Evolutionary conservation across 768 basidiomycete species (phyloP), one percentile per base, ranked within the genome.

Genomic region (Mycena vitilis): DNA sequence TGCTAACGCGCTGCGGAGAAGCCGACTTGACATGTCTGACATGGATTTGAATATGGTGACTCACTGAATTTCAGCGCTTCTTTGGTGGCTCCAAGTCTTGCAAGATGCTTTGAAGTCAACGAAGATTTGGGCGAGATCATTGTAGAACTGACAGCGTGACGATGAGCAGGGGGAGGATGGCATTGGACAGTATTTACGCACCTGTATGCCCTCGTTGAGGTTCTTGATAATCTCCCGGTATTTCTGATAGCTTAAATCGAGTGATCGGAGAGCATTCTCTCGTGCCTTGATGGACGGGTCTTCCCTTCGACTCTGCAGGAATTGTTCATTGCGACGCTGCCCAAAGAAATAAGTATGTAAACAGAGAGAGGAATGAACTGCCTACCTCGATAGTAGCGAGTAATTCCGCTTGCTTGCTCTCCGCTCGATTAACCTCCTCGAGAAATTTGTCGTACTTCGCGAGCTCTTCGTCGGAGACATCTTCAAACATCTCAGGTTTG

Each of bases 121-220:
- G 1, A 97, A 77, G 52, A 96, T 88, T 13, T 83, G 86, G 4
- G 88, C 85, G 62, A 99, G 86, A 73, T 94, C 92, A 69, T 95
- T 95, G 77, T 99, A 97, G 75, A 98, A 99, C 93, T 96, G 15
- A 69, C n/a, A 15, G n/a, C 45, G 12, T 22, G 47, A 9, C 0
- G 61, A 44, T 65, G 47, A 42, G 12, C 54, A 30, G 30, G 54
- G 44, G 18, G 51, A 25, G 13, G 8, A 48, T 3, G 34, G 30
- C 38, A 40, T 45, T 23, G 7, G 38, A 48, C 34, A 15, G 65
- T 49, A 49, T 51, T 38, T 34, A 69, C 80, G 16, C 72, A 92
- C 95, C 82, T 94, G 92, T 73, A 93, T 84, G 7, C 96, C 96
- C 76, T 99, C 97, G 47, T 93, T 90, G 8, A 98, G 81, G 78